Base-by-base conservation (phyloP, 1,139 yeast genomes). In the Geotrichum reessii region DNA sequence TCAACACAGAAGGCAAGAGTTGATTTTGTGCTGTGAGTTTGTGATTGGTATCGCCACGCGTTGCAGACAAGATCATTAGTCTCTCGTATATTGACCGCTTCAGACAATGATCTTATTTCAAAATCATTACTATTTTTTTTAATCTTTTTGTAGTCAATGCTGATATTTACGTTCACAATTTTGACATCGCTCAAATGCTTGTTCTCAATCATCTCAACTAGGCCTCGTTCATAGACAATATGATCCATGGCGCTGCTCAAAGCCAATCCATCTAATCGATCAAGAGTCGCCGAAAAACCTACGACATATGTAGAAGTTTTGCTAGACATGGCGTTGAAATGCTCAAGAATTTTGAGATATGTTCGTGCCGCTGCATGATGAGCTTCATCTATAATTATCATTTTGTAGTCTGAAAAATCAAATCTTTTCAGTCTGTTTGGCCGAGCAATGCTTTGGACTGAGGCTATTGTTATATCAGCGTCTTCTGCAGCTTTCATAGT, bases 231-330 rank as follows among this genome's bases (percentile, higher is more conserved):
- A 67, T 79, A 91, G 0, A 86, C 95, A 33, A 92, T 79, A 61
- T 87, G 81, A 65, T 92, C 95, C 72, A 90, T 84, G 0, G 83
- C 81, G 3, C 73, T 68, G 3, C 82, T 81, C 52, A 93, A 73
- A 0, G 85, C 78, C 56, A 78, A 73, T 1, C 82, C 84, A 69
- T 92, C 98, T 31, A 81, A 80, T 59, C 99, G 65, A 63, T 68
- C 77, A 63, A 85, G 69, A 0, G 99, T 92, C 0, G 98, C 98
- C 7, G 96, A 86, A 66, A 93, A 89, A 1, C 98, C 98, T 21
- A 90, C 76, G 0, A 90, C 83, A 8, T 83, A 79, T 0, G 84
- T 75, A 24, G 53, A 47, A 61, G 83, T 77, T 0, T 75, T 70
- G 0, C 75, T 61, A 1, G 69, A 67, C 22, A 67, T 68, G 1